Evolutionary conservation across 2,329 filamentous ascomycete species (phyloP), one percentile per base, ranked within the genome.

Genomic region (Cryphonectria parasitica): DNA sequence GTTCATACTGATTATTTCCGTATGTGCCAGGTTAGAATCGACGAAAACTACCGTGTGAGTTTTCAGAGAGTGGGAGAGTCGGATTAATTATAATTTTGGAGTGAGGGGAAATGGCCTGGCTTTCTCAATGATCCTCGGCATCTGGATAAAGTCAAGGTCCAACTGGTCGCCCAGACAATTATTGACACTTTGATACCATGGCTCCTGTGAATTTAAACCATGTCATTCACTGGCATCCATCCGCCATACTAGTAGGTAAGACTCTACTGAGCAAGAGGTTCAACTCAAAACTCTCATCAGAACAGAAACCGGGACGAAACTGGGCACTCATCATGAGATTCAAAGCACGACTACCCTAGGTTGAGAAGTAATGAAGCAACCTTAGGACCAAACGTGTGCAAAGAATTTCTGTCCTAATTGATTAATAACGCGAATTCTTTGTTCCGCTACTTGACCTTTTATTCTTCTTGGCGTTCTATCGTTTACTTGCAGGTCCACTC

Each of bases 61-160:
- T 11, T n/a, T 10, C 7, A n/a, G 25, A 56, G 6, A 45, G 34
- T 34, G 36, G 19, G 22, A 56, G 43, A 22, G 63, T 41, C 62
- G 52, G 41, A 36, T 34, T 22, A 25, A 36, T 34, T 28, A 25
- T 31, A 39, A n/a, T 17, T 15, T 22, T 4, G 36, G 11, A 7
- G 17, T 61, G 62, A 28, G 17, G 63, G 49, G 25, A 49, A 41
- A 39, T 4, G 15, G n/a, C 11, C 22, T 17, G 15, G 39, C 15
- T 17, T 39, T 66, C 28, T 60, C 52, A 62, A 56, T 34, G 64
- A 49, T 31, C 31, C 45, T 36, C 34, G 54, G 52, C 58, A 61
- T 19, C 22, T 61, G 58, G 13, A 5, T 28, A 31, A 11, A 31
- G 7, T 34, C 15, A 31, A 56, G 54, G 13, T 19, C 13, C 54